Base-by-base conservation (phyloP, 2,329 filamentous ascomycete genomes). In the Aspergillus tubingensis region DNA sequence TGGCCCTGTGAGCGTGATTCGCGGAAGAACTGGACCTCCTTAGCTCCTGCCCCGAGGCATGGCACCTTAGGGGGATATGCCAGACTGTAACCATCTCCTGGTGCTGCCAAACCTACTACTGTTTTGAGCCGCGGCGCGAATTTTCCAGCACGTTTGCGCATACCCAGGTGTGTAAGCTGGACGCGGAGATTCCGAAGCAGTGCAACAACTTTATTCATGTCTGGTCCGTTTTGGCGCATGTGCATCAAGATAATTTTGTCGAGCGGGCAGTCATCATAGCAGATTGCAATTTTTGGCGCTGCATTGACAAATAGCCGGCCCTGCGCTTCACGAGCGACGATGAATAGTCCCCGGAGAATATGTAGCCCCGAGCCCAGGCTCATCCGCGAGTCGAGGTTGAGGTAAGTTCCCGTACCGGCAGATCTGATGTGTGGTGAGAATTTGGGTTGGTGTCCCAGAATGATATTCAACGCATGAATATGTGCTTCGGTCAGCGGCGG, bases 381-480 rank as follows among this genome's bases (percentile, higher is more conserved):
- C 11, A 30, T 8, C 7, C 47, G 47, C n/a, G 47, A 49, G 4
- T 30, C 47, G 13, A 49, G 47, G 8, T 49, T 17, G 13, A 49
- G 47, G n/a, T 49, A 49, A 3, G 47, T 49, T 3, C 47, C 47
- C 0, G 47, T 15, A 0, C 47, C 47, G 23, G 23, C n/a, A 11
- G 27, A 27, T 7, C 23, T 27, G 38, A 58, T 32, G 13, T 51
- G 15, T 8, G 38, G n/a, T 2, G 47, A 23, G 5, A 41, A 25
- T 23, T 58, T 52, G 15, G 55, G 47, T 10, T 25, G 30, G 23
- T 58, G 48, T 4, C 80, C 79, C 54, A 87, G 72, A 23, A 88
- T 74, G 43, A 86, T 82, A 67, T 88, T 88, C 55, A 88, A 68
- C 1, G 83, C 79, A 58, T 86, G 83, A 5, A 87, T 77, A 30